Base-by-base conservation (phyloP, 768 basidiomycete species). In the Mycena chlorophos region DNA sequence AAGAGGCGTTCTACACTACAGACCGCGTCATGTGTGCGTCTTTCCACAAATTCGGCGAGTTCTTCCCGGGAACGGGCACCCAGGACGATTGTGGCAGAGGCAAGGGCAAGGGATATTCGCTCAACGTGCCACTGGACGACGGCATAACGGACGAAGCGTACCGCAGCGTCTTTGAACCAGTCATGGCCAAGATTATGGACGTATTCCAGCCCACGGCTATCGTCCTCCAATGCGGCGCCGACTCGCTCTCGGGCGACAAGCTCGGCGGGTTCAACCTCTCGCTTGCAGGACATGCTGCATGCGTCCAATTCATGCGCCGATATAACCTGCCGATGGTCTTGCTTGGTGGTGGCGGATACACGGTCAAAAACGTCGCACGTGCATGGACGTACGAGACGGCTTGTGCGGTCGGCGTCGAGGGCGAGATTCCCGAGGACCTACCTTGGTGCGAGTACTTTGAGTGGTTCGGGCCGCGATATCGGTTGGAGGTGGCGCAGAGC, bases 361-460 rank as follows among this genome's bases (percentile, higher is more conserved):
- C 96, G 0, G 89, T 96, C 42, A 93, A 96, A 72, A 99, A 99
- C 68, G 95, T 98, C 20, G 92, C 93, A 10, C 80, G 92, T 39
- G 85, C 88, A 30, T 99, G 96, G 96, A 87, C 94, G 27, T 96
- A 89, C 75, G 96, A 99, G 72, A 99, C 97, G 0, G 96, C 94
- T 1, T 89, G 95, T 64, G 91, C 93, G 20, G 80, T 94, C 16
- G 94, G 92, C 2, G 80, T 90, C 40, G 88, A 95, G 66, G 73
- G 89, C 34, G 81, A 81, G 4, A 86, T 91, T 51, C 87, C 91
- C 67, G 78, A 80, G 23, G 89, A 91, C 62, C 72, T 94, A 55
- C 91, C 90, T 2, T 94, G 86, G 85, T 91, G 88, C 70, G 83
- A 87, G 62, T 96, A 94, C 69, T 91, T 98, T 67, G 95, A 98